Evolutionary conservation across 2,329 filamentous ascomycete species (phyloP).

Genomic region (Lachnellula subtilissima): DNA sequence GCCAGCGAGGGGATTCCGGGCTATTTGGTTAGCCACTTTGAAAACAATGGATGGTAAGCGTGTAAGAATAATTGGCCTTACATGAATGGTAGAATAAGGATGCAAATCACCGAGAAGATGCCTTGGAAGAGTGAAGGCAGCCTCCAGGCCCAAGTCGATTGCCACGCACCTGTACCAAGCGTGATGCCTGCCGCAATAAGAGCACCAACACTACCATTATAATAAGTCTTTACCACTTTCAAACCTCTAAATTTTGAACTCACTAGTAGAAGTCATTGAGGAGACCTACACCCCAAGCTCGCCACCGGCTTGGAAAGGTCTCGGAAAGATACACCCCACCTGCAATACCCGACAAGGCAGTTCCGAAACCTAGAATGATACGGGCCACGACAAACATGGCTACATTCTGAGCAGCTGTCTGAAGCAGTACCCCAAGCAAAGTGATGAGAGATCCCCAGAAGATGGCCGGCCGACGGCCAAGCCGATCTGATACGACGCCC

Average conservation of each 20-base stretch:
- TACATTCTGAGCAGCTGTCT: constrained; percentile 22
- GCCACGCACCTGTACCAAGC: constrained; percentile 33
- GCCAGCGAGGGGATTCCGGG: constrained; percentile 25
- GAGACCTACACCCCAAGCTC: constrained; percentile 41
- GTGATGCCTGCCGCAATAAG: constrained; percentile 35
- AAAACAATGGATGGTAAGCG: not conserved
- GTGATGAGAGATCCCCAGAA: constrained; percentile 23
- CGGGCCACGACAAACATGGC: constrained; percentile 25
- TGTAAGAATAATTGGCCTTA: constrained; percentile 9
- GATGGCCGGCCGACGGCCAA: constrained; percentile 31
- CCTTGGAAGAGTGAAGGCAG: constrained; percentile 29
- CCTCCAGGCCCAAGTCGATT: constrained; percentile 35
- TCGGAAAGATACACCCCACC: constrained; percentile 46
- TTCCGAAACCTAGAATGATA: constrained; percentile 20
- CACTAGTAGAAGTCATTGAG: constrained; percentile 35
- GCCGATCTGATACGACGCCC: constrained; percentile 35
- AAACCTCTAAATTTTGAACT: not conserved
- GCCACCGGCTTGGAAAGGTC: constrained; percentile 41
- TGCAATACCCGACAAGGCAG: constrained; percentile 30
- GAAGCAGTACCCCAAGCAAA: constrained; percentile 22
- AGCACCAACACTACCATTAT: constrained; percentile 26
- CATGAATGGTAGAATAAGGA: constrained; percentile 21
- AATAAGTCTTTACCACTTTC: not conserved
- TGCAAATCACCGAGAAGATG: constrained; percentile 26
- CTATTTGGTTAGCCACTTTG: constrained; percentile 34